Evolutionary conservation across 768 basidiomycete genomes (phyloP), one percentile per base, ranked within the genome.

Genomic region (Hortiboletus flavorubellus): DNA sequence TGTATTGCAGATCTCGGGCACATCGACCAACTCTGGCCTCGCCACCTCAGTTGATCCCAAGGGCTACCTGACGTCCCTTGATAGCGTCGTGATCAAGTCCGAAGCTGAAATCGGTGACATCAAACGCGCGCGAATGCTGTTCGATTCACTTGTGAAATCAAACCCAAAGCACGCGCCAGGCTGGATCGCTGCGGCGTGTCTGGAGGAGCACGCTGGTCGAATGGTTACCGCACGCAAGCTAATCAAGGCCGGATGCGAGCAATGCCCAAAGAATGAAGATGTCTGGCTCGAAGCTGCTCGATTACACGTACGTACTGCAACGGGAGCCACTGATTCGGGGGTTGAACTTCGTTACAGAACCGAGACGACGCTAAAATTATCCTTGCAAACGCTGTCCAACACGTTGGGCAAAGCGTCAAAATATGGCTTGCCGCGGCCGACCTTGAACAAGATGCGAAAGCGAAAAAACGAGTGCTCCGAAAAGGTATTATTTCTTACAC

Each of bases 51-150:
- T 99, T 34, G 97, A 99, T 65, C 95, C 97, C 1, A 93, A 94
- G 72, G 96, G 96, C n/a, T 99, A 98, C 71, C 84, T 99, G 49
- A 98, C 96, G 0, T 95, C 92, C 11, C 81, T 98, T 51, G 89
- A 98, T 63, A 92, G 86, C 57, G 91, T 94, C 46, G 77, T 87
- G n/a, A 74, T 94, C 55, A 98, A 98, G 69, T 88, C 87, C 1
- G 91, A 93, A 55, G 93, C 93, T 2, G 96, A 98, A 75, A 99
- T 99, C 63, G 96, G 95, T 29, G 97, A 98, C 70, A 98, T 98
- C 70, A 99, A 99, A 69, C 87, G 94, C 41, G 97, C 96, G 1
- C 82, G 97, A 23, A 93, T 95, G 82, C 80, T 99, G 8, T 93
- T 99, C 56, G 94, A 98, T 63, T 96, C 93, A 0, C 82, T 99